Conservation (phyloP, 1,139 yeast species). For the Tardiomyces depauwii region DNA sequence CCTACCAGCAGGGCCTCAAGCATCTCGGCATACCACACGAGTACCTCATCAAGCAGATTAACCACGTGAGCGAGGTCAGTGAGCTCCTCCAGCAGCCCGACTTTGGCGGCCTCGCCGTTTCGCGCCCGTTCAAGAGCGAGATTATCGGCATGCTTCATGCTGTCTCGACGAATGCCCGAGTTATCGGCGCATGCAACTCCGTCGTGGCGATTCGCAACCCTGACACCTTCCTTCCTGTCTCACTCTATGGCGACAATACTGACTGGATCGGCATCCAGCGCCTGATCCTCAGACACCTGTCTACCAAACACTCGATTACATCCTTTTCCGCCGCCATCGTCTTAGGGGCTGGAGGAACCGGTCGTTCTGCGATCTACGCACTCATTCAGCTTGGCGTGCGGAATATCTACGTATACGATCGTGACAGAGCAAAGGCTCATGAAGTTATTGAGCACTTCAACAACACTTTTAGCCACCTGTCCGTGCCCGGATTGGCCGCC, state of each 20-base stretch:
- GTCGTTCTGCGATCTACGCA: slow-evolving; percentile 81
- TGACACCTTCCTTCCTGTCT: slow-evolving; percentile 24
- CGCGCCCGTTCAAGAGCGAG: slow-evolving; percentile 7
- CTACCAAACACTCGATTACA: slow-evolving; percentile 7
- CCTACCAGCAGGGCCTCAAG: slow-evolving; percentile 6
- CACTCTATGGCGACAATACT: slow-evolving; percentile 66
- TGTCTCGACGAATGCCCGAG: slow-evolving; percentile 47
- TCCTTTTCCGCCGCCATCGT: no score
- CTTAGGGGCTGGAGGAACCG: slow-evolving; percentile 84
- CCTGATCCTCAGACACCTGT: slow-evolving; percentile 5
- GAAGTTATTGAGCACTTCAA: no score
- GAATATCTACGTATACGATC: slow-evolving; percentile 60
- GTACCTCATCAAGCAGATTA: slow-evolving; percentile 3
- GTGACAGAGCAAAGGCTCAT: slow-evolving; percentile 48
- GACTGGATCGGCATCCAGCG: slow-evolving; percentile 76
- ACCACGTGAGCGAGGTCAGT: slow-evolving; percentile 2
- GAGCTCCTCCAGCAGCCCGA: slow-evolving; percentile 6
- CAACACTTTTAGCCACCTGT: slow-evolving; percentile 29
- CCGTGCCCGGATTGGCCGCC: background rate
- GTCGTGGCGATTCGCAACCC: slow-evolving; percentile 41
- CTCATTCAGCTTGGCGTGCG: slow-evolving; percentile 59
- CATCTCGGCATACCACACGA: slow-evolving; percentile 7
- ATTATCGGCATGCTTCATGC: slow-evolving; percentile 5
- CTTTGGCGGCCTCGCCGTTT: slow-evolving; percentile 11
- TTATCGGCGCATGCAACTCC: slow-evolving; percentile 80